phyloP scores from a whole-genome alignment of 306 rosid species.

The Pachyrhizus erosus region DNA sequence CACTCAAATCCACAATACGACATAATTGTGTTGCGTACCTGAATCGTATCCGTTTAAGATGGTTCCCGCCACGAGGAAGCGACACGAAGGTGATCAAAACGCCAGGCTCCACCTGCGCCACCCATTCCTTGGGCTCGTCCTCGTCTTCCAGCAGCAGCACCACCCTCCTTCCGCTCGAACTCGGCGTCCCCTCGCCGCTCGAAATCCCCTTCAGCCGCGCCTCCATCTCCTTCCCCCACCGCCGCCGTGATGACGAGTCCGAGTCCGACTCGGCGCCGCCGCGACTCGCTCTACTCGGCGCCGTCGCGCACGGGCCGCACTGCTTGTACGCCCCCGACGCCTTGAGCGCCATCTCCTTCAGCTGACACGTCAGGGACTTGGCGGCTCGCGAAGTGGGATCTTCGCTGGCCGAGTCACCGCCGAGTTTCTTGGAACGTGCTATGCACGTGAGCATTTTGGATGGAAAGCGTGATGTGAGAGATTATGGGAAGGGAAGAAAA shows the following conservation, averaged over 20 bases:
- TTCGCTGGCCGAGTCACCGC: conserved; percentile 63
- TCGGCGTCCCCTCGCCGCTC: conserved; percentile 86
- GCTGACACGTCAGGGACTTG: conserved; percentile 87
- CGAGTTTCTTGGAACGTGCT: conserved; percentile 92
- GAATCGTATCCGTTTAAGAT: conserved; percentile 83
- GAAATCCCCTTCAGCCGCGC: conserved; percentile 92
- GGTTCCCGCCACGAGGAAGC: conserved; percentile 83
- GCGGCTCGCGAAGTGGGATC: conserved; percentile 55
- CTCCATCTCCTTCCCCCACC: conserved; percentile 98
- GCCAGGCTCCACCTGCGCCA: conserved; percentile 89
- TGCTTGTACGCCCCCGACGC: conserved; percentile 88
- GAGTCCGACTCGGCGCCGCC: conserved; percentile 59
- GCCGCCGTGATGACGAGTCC: conserved; percentile 67
- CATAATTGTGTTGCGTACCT: conserved; percentile 59
- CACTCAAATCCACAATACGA: conserved; percentile 28
- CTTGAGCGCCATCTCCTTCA: conserved; percentile 94
- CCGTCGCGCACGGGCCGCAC: conserved; percentile 63
- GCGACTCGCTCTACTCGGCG: conserved; percentile 49
- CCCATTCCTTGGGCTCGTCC: conserved; percentile 84
- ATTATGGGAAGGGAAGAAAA: no score
- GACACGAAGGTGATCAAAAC: conserved; percentile 85
- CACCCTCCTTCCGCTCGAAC: conserved; percentile 58
- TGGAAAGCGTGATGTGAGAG: no score
- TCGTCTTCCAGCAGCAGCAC: conserved; percentile 67
- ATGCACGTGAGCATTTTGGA: conserved; percentile 95